Percentiles rank a stretch among this genome's conserved stretches.
These are phyloP conservation scores for Hevea brasiliensis DNA, from an alignment of 345 rosid genomes.

Conservation along the genomic window DNA sequence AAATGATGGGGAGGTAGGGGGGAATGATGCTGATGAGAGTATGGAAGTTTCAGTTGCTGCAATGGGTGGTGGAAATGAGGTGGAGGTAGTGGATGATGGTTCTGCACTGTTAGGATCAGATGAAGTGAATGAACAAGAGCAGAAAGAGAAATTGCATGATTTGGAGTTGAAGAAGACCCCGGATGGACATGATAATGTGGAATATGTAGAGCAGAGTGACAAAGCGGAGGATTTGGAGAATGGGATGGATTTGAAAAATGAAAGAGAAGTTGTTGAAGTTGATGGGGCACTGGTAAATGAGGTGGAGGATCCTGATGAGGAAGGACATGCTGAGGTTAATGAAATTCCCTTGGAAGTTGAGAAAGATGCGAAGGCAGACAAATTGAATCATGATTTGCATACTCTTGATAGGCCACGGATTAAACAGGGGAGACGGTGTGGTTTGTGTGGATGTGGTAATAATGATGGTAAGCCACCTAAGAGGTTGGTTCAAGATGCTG, in stretches of 20 bases:
- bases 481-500: conserved; percentile 60
- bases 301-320: conserved; percentile 31
- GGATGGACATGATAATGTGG: conserved; percentile 28
- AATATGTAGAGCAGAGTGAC: conserved; percentile 23
- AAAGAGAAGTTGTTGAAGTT: conserved; percentile 27
- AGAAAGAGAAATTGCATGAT: conserved; percentile 25
- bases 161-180: conserved; percentile 29
- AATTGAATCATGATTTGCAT: conserved; percentile 33
- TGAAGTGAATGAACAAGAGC: conserved; percentile 28
- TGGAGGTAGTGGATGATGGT: conserved; percentile 24
- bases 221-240: conserved; percentile 19
- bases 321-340: conserved; percentile 36
- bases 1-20: not conserved
- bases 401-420: conserved; percentile 44
- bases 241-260: conserved; percentile 18
- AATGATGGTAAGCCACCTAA: conserved; percentile 90
- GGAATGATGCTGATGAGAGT: conserved; percentile 15
- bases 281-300: conserved; percentile 26
- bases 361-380: conserved; percentile 30
- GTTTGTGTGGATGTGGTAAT: conserved; percentile 87
- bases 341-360: conserved; percentile 42
- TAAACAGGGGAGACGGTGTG: conserved; percentile 85
- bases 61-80: conserved; percentile 23
- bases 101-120: conserved; percentile 19
- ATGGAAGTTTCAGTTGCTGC: conserved; percentile 18